Evolutionary conservation across 805 yeast genomes (phyloP), one percentile per base, ranked within the genome.

Genomic region (Metschnikowia vanudenii): DNA sequence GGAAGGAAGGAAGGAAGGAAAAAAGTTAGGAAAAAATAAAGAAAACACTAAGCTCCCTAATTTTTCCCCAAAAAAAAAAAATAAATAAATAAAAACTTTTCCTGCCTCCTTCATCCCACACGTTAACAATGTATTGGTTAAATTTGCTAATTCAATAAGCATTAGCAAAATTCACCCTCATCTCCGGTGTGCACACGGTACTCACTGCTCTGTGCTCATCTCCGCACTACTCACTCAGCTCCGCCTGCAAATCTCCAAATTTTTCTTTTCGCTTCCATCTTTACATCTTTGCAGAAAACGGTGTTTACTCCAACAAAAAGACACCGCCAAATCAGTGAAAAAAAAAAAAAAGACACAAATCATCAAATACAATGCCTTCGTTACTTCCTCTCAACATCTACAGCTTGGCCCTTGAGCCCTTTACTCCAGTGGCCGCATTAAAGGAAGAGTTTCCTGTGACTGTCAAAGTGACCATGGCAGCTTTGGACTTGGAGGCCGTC

Each of bases 401-500:
- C 75, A 85, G 85, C 74, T 76, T 89, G 69, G 89, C 87, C 58
- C 78, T 92, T 54, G 76, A 79, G 68, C 99, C 99, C 58, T 94
- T 85, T 64, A 75, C 80, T 58, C 96, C 97, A 57, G 82, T 83
- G 36, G 90, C 90, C 42, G 96, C 97, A 50, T 81, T 88, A 63
- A 88, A 85, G 54, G 85, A 82, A 50, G 95, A 86, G 50, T 83
- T 82, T 67, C 97, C 97, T 42, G 86, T 88, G 56, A 85, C 97
- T 52, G 82, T 92, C 57, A 87, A 96, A 71, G 68, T 92, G 61
- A 91, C 98, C 44, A 79, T 92, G 80, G 99, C 97, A 53, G 96
- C 99, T 50, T 77, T 94, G 61, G 97, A 92, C 71, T 96, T 97
- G 53, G 87, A 83, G 62, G 78, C 95, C 26, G 82, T 80, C 58